Evolutionary conservation across 2,329 filamentous ascomycete genomes (phyloP), one percentile per base, ranked within the genome.

Genomic region (Raffaelea arxii): DNA sequence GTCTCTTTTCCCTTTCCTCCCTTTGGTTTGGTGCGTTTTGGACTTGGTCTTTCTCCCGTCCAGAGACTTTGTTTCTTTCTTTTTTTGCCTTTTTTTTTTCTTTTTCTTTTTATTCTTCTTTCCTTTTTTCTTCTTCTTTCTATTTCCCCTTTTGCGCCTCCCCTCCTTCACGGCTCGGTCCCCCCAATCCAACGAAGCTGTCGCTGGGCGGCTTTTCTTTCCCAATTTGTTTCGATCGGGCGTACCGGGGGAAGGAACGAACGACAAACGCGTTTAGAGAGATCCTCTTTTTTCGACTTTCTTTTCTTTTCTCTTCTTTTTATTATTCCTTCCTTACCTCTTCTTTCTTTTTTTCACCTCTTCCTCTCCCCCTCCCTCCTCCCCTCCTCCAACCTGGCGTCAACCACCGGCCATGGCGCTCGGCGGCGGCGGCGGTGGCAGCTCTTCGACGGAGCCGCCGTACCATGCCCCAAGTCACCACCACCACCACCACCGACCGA

Each of bases 371-470:
- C 16, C 19, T 36, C 32, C 32, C 32, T 6, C 32, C 24, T 6
- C n/a, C 43, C 25, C 18, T 18, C 25, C 24, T 16, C 39, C 38
- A 14, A 41, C 38, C 21, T 23, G 18, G 24, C 22, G 10, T 41
- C 18, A 16, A 23, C 22, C 23, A n/a, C 23, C 37, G n/a, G 37
- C 40, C 22, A 49, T 44, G 43, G 43, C 47, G 41, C 43, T 44
- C 39, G 46, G 44, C 43, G 48, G 40, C 45, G 44, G 45, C 39
- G 46, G 44, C 43, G 48, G 40, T 43, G 44, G 45, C 44, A 49
- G 47, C 49, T 48, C 51, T 23, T 37, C 47, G 45, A 47, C 47
- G 40, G 49, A 51, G 43, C 44, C 44, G 21, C 46, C 42, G n/a
- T 46, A 48, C 39, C 47, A 47, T 25, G 41, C 21, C 27, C 48